A percentile compares a stretch with the other conserved stretches of the same genome.
Evolutionary conservation across 306 rosid species (phyloP).

Genomic region (Quercus suber): DNA sequence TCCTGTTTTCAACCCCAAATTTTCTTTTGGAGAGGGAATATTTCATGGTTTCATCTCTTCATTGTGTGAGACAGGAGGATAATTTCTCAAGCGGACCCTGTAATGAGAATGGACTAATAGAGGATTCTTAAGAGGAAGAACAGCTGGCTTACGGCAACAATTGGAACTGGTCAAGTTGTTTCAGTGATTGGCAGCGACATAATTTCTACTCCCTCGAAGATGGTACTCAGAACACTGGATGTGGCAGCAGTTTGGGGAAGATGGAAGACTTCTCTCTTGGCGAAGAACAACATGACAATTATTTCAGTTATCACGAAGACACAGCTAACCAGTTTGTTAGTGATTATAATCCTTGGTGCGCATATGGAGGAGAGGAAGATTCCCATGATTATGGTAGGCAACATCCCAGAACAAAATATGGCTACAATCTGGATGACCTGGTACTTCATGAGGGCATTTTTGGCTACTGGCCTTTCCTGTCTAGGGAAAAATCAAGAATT

Average conservation of each 20-base stretch:
- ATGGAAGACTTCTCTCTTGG: not conserved
- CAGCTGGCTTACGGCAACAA: not conserved
- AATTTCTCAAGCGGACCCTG: conserved; percentile 5
- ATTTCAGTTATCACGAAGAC: conserved; percentile 8
- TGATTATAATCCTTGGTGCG: conserved; percentile 26
- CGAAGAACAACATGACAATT: not conserved
- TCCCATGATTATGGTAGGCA: not conserved
- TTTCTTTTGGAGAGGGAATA: conserved; percentile 17
- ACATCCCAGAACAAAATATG: conserved; percentile 6
- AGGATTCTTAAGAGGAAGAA: conserved; percentile 17
- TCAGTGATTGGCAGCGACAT: conserved; percentile 16
- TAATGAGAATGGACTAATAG: conserved; percentile 16
- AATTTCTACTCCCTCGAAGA: conserved; percentile 7
- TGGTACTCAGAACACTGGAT: conserved; percentile 8
- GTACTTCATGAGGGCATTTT: conserved; percentile 24
- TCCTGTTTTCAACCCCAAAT: conserved; percentile 4
- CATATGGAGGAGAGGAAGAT: conserved; percentile 5
- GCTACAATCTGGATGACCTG: conserved; percentile 2
- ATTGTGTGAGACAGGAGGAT: not conserved
- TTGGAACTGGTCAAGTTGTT: conserved; percentile 8
- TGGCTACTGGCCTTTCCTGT: conserved; percentile 44
- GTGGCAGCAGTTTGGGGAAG: conserved; percentile 2
- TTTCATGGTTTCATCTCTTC: not conserved
- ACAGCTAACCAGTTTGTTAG: conserved; percentile 3
- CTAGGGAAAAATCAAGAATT: not conserved